Conservation (phyloP, 2,329 filamentous ascomycete genomes). For the Xylariaceae sp. region DNA sequence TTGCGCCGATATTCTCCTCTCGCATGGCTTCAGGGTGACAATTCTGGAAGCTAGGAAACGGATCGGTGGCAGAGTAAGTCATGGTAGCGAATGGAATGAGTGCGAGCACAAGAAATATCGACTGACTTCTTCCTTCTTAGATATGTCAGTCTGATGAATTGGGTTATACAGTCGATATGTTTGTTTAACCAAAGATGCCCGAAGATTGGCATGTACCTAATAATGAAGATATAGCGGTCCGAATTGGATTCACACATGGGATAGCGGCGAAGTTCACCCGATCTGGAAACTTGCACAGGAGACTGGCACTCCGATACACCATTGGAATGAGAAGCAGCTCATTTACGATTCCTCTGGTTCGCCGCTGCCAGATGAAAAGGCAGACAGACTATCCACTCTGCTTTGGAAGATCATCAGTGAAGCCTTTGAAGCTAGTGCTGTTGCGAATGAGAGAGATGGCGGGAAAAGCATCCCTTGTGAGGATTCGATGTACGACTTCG, state of each 20-base stretch:
- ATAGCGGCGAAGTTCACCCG: slow-evolving; percentile 58
- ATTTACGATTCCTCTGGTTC: slow-evolving; percentile 44
- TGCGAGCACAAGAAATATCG: background rate
- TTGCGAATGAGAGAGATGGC: background rate
- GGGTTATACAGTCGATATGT: slow-evolving; percentile 40
- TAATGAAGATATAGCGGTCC: slow-evolving; percentile 49
- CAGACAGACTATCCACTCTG: slow-evolving; percentile 20
- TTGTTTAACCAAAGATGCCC: slow-evolving; percentile 15
- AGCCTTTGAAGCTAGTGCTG: slow-evolving; percentile 4
- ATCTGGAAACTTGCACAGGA: slow-evolving; percentile 58
- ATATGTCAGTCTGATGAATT: slow-evolving; percentile 42
- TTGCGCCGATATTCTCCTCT: slow-evolving; percentile 60
- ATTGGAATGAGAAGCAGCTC: slow-evolving; percentile 54
- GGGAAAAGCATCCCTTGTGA: background rate
- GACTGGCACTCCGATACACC: slow-evolving; percentile 52
- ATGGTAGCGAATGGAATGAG: background rate
- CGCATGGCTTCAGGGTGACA: slow-evolving; percentile 59
- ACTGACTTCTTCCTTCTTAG: slow-evolving; percentile 29
- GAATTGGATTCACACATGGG: slow-evolving; percentile 58
- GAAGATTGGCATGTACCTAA: background rate
- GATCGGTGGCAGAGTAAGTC: slow-evolving; percentile 58
- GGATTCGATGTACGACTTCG: background rate
- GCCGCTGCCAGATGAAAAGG: slow-evolving; percentile 8
- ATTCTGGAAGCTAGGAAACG: slow-evolving; percentile 63
- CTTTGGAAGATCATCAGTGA: slow-evolving; percentile 22